Evolutionary conservation across 306 rosid species (phyloP).

Genomic region (Quercus aquifolioides): DNA sequence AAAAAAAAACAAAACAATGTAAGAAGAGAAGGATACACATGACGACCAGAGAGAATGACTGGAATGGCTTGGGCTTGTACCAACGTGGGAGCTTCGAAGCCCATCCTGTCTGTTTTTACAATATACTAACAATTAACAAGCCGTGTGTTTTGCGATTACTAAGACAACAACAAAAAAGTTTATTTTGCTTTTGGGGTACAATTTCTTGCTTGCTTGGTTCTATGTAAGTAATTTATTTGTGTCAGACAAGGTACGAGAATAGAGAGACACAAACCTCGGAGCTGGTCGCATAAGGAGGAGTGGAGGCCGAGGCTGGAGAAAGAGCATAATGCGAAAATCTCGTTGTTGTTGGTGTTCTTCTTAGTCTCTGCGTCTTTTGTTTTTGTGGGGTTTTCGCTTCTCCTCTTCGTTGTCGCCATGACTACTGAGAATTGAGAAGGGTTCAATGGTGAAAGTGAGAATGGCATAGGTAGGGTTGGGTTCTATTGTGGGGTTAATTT

Average conservation of each 20-base stretch:
- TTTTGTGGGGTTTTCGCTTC: constrained; percentile 5
- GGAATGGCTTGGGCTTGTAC: constrained; percentile 91
- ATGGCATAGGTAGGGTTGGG: too few relatives aligned
- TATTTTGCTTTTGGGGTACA: background rate
- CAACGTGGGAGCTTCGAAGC: constrained; percentile 74
- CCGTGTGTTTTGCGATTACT: background rate
- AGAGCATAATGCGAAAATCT: constrained; percentile 68
- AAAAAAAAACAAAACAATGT: too few relatives aligned
- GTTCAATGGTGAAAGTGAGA: background rate
- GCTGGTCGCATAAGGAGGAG: constrained; percentile 71
- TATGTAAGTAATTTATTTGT: background rate
- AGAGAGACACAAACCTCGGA: constrained; percentile 43
- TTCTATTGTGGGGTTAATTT: too few relatives aligned
- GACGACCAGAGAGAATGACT: constrained; percentile 75
- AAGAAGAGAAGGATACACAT: constrained; percentile 53
- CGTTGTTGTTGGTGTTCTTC: constrained; percentile 14
- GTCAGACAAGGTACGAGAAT: background rate
- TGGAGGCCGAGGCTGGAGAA: constrained; percentile 86
- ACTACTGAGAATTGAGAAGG: background rate
- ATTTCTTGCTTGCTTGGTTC: background rate
- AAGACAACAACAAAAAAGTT: background rate
- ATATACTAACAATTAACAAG: background rate
- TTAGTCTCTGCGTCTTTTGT: constrained; percentile 4
- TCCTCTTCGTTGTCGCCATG: constrained; percentile 30
- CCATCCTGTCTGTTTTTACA: constrained; percentile 58